Evolutionary conservation across 2,329 filamentous ascomycete species (phyloP), one percentile per base, ranked within the genome.

Genomic region (Pseudocercospora pini-densiflorae): DNA sequence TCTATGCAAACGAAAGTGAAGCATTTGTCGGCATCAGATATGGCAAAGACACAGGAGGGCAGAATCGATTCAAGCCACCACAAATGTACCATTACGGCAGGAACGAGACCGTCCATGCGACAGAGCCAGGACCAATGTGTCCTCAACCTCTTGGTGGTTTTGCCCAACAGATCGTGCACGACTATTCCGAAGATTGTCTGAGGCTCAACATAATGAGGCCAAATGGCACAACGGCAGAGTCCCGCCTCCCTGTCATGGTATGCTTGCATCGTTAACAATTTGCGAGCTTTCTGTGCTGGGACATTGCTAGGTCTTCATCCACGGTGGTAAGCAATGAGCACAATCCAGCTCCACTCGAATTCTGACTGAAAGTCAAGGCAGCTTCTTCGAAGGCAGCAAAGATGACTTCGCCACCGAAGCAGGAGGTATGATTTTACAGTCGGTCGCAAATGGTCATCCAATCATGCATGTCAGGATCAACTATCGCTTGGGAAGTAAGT

Each of bases 11-110:
- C 40, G 40, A 43, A 12, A n/a, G 4, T 9, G 40, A 43, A n/a
- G 40, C 40, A 14, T 77, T 76, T 62, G 68, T 74, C 3, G 73
- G 74, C 54, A 76, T 77, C 40, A 72, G 73, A 53, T 77, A 76
- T 36, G 76, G 64, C 7, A 49, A 76, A 51, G 72, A 77, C 31
- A 76, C 75, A 3, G 70, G 70, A 9, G 73, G 74, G 2, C 23
- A 54, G 12, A 73, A 74, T 51, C 74, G 75, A n/a, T 78, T 78
- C 64, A 70, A 74, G 7, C 71, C 70, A 10, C 76, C 76, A 3
- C 64, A 72, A 6, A 68, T 72, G 1, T 55, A 68, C 40, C 33
- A 54, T 7, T 70, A 68, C 14, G 21, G 57, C 27, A n/a, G 40
- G n/a, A n/a, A n/a, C 12, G 40, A 43, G 40, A 43, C n/a, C 40